Evolutionary conservation across 1,284 basidiomycete genomes (phyloP).

Genomic region (Ganoderma sp.): DNA sequence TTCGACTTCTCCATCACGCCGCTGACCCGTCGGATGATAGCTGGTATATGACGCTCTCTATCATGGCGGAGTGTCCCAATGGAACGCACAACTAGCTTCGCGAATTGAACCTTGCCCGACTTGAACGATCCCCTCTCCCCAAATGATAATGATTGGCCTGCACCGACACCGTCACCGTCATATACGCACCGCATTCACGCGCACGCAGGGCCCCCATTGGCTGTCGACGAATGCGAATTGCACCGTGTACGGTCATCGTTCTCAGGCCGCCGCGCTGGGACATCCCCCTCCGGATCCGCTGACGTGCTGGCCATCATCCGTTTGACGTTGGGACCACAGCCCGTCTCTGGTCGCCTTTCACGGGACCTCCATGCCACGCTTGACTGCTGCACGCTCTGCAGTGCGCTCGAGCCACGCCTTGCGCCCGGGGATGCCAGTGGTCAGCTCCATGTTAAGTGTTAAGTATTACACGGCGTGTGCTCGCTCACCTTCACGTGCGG

Average conservation of each 20-base stretch:
- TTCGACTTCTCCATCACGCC: background rate
- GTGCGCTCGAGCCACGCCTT: slow-evolving; percentile 58
- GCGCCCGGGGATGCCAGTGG: slow-evolving; percentile 18
- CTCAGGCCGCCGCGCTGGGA: background rate
- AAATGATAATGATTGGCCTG: background rate
- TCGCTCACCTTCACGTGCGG: slow-evolving; percentile 36
- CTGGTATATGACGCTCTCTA: background rate
- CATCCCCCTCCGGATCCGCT: background rate
- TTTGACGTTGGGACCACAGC: background rate
- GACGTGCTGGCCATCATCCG: background rate
- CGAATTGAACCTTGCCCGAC: slow-evolving; percentile 2
- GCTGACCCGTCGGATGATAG: background rate
- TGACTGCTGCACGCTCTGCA: slow-evolving; percentile 47
- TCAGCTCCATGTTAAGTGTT: background rate
- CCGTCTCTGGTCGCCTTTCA: slow-evolving; percentile 8
- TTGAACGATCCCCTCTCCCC: background rate
- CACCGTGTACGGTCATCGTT: background rate
- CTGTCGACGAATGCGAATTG: background rate
- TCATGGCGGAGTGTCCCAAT: background rate
- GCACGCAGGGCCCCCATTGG: background rate
- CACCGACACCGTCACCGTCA: background rate
- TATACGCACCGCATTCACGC: background rate
- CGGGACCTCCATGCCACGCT: slow-evolving; percentile 43
- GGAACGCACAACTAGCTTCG: background rate
- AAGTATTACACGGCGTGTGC: too few relatives aligned